Base-by-base conservation (phyloP, 805 yeast genomes). In the Hyphopichia homilentoma region DNA sequence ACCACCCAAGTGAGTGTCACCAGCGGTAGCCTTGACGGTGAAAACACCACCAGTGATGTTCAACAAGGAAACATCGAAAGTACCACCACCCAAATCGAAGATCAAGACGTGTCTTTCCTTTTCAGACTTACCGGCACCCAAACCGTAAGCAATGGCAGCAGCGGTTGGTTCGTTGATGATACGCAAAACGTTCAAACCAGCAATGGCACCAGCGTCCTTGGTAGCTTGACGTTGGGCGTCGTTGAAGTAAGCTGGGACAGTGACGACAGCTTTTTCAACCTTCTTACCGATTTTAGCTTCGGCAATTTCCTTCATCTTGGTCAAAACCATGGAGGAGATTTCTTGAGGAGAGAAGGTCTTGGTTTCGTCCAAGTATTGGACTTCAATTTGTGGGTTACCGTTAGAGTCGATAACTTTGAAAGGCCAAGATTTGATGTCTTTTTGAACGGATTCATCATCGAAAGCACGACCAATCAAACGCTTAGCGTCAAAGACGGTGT, bases 21-120 rank as follows among this genome's bases (percentile, higher is more conserved):
- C 73, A 50, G 73, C 70, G 40, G 96, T 87, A 52, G 96, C 94
- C 77, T 87, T 87, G 57, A 87, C 96, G 61, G 88, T 88, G 75
- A 87, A 87, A 59, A 87, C 88, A 81, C 96, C 96, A 57, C 90
- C 96, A 64, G 88, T 90, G 62, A 87, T 86, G 62, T 85, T 79
- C 56, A 87, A 75, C 50, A 87, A 74, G 32, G 96, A 88, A 44
- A 88, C 96, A 86, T 87, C 96, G 70, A 87, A 87, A 57, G 96
- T 87, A 76, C 96, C 96, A 70, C 96, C 96, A 79, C 96, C 96
- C 59, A 87, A 75, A 70, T 87, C 96, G 75, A 87, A 87, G 57
- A 87, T 87, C 59, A 87, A 75, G 43, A 87, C 90, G 68, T 84
- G 81, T 61, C 68, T 65, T 57, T 65, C 72, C 59, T 66, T 66